Evolutionary conservation across 2,329 filamentous ascomycete species (phyloP).

Genomic region (Phialophora verrucosa): DNA sequence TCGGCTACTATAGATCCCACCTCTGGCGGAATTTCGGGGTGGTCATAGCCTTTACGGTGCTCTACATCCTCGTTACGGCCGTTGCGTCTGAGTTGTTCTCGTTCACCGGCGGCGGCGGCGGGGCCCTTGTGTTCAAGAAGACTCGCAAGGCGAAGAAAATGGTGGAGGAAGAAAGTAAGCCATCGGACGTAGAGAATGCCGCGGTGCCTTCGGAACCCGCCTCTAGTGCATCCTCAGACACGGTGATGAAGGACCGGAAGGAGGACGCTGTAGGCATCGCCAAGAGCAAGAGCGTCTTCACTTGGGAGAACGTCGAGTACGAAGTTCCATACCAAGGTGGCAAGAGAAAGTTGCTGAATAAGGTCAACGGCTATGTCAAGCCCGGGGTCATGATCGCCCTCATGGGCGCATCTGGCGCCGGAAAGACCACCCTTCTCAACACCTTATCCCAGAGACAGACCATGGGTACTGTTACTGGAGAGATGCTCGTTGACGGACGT

Average conservation of each 20-base stretch:
- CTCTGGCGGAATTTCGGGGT: slow-evolving; percentile 79
- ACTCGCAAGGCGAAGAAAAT: slow-evolving; percentile 65
- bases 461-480: slow-evolving; percentile 67
- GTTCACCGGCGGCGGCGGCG: slow-evolving; percentile 60
- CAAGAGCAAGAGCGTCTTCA: slow-evolving; percentile 69
- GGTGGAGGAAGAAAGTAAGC: slow-evolving; percentile 51
- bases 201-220: slow-evolving; percentile 40
- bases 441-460: slow-evolving; percentile 75
- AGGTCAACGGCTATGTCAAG: slow-evolving; percentile 77
- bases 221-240: slow-evolving; percentile 42
- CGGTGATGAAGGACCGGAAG: slow-evolving; percentile 42
- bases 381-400: slow-evolving; percentile 80
- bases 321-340: slow-evolving; percentile 71
- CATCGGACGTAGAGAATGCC: slow-evolving; percentile 64
- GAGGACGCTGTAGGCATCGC: slow-evolving; percentile 54
- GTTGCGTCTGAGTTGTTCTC: slow-evolving; percentile 70
- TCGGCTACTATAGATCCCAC: slow-evolving; percentile 58
- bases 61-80: slow-evolving; percentile 75
- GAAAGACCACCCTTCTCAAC: slow-evolving; percentile 83
- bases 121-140: slow-evolving; percentile 73
- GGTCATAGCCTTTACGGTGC: slow-evolving; percentile 73
- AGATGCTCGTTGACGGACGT: slow-evolving; percentile 74
- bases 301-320: slow-evolving; percentile 73
- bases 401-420: slow-evolving; percentile 80
- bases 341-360: slow-evolving; percentile 67